Evolutionary conservation across 2,329 filamentous ascomycete genomes (phyloP).

Genomic region (Pyricularia grisea): DNA sequence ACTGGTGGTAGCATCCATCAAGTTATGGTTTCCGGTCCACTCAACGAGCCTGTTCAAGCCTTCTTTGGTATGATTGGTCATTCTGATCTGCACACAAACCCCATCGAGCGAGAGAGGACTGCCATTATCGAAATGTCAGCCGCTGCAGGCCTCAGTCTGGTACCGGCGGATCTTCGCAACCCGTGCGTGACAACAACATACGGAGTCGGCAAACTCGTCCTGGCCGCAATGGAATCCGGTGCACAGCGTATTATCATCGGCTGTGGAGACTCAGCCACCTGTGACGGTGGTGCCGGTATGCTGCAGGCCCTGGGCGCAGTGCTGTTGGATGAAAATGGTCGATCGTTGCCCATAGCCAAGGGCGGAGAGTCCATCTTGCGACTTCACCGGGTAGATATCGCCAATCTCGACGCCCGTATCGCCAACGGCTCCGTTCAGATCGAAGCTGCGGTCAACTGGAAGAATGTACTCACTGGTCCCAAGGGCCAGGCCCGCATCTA

Average conservation of each 20-base stretch:
- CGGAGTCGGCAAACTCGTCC: constrained; percentile 39
- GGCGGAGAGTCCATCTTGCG: constrained; percentile 23
- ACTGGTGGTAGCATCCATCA: constrained; percentile 28
- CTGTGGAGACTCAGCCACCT: constrained; percentile 44
- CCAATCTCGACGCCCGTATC: neutral
- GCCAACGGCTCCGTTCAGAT: constrained; percentile 20
- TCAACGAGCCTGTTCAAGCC: constrained; percentile 28
- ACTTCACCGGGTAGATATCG: neutral
- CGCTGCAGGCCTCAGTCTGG: constrained; percentile 39
- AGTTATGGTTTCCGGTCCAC: constrained; percentile 31
- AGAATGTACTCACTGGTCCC: constrained; percentile 39
- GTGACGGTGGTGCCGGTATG: constrained; percentile 43
- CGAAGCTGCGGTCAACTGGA: constrained; percentile 41
- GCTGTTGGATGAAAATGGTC: constrained; percentile 27
- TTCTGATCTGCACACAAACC: neutral
- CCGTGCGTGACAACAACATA: constrained; percentile 39
- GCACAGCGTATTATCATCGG: constrained; percentile 36
- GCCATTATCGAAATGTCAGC: constrained; percentile 44
- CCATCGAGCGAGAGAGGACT: constrained; percentile 16
- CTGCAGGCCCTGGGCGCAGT: constrained; percentile 40
- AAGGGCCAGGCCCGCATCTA: constrained; percentile 39
- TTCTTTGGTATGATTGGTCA: constrained; percentile 30
- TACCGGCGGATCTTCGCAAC: constrained; percentile 31
- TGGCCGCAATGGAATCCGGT: constrained; percentile 33
- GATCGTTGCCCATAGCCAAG: constrained; percentile 24